Evolutionary conservation across 2,329 filamentous ascomycete genomes (phyloP).

Genomic region (Arthrobotrys iridis): DNA sequence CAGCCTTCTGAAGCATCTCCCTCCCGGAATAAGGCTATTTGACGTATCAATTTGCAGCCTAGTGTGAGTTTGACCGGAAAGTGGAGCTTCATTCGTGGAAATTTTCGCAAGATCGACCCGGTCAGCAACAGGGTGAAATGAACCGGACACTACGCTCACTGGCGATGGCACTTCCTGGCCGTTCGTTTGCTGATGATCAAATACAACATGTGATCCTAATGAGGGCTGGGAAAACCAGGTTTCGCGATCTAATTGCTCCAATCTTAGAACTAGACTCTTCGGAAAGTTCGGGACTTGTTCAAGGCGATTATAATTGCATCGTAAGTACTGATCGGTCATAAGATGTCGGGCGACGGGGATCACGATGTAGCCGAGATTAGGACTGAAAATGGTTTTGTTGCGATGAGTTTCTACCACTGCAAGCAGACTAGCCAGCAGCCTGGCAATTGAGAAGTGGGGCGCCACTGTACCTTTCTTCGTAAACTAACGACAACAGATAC

Average conservation of each 20-base stretch:
- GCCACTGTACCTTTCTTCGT: conserved; percentile 43
- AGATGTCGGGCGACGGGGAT: conserved; percentile 43
- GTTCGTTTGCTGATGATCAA: conserved; percentile 38
- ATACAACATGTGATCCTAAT: conserved; percentile 33
- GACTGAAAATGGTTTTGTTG: neutral
- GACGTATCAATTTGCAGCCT: conserved; percentile 30
- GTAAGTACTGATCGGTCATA: conserved; percentile 47
- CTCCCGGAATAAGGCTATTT: conserved; percentile 29
- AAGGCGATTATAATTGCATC: conserved; percentile 38
- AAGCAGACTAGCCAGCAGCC: neutral
- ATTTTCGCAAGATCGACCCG: conserved; percentile 44
- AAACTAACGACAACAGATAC: conserved; percentile 41
- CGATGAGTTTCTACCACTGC: neutral
- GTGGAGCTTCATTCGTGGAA: conserved; percentile 52
- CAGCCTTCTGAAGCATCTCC: conserved; percentile 36
- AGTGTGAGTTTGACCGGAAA: conserved; percentile 42
- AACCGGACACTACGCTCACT: conserved; percentile 31
- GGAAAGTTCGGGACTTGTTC: conserved; percentile 46
- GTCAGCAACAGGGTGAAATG: conserved; percentile 6
- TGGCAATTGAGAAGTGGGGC: neutral
- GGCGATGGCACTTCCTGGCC: conserved; percentile 32
- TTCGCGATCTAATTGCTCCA: conserved; percentile 51
- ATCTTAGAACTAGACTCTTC: conserved; percentile 29
- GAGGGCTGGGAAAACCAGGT: conserved; percentile 47
- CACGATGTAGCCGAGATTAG: conserved; percentile 49